Conservation (phyloP, 495 filamentous ascomycete genomes). For the Cercophora samala region DNA sequence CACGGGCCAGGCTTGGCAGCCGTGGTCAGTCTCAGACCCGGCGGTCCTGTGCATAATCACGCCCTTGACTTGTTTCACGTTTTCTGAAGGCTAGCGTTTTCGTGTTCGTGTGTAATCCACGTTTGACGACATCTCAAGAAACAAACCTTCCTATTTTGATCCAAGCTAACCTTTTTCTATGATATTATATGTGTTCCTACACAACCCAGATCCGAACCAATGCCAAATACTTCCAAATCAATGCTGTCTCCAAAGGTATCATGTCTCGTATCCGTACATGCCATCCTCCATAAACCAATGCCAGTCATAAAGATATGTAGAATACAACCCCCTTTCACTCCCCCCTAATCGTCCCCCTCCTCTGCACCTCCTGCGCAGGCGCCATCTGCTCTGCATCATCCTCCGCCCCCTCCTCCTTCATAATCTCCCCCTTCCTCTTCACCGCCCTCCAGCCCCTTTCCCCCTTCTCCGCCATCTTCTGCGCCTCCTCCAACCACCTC, state of each 20-base stretch:
- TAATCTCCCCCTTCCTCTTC: slow-evolving; percentile 46
- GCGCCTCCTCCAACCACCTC: slow-evolving; percentile 50
- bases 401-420: slow-evolving; percentile 33
- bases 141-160: background rate
- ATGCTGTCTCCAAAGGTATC: too few species aligned
- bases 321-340: background rate
- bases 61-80: background rate
- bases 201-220: too few species aligned
- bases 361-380: slow-evolving; percentile 24
- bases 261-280: too few species aligned
- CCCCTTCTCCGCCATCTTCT: slow-evolving; percentile 33
- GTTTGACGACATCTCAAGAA: background rate
- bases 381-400: slow-evolving; percentile 18
- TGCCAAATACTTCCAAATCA: too few species aligned
- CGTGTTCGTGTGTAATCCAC: slow-evolving; percentile 1
- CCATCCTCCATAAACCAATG: too few species aligned
- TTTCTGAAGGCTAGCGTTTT: background rate
- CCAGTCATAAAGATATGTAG: too few species aligned
- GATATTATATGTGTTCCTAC: background rate
- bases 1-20: too few species aligned
- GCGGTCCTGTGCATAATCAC: too few species aligned
- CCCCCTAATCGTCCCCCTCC: background rate
- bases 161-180: background rate
- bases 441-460: slow-evolving; percentile 48
- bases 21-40: too few species aligned